phyloP scores from a whole-genome alignment of 2,329 filamentous ascomycete genomes.

The Cordyceps pruinosa region DNA sequence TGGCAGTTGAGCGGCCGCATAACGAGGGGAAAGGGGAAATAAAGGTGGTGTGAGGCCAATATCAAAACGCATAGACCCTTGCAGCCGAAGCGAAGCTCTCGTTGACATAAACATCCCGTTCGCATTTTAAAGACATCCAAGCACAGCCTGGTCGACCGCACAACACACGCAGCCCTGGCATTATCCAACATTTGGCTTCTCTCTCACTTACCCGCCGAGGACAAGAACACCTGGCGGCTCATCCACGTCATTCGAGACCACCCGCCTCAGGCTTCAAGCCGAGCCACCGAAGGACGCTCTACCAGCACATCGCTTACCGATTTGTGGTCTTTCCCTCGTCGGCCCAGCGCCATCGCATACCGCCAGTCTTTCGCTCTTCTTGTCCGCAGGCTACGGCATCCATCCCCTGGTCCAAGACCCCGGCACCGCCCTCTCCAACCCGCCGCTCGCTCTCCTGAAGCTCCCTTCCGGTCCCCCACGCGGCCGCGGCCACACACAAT shows the following conservation, averaged over 20 bases:
- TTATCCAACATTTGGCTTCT: no score
- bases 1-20: neutral
- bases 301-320: neutral
- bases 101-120: no score
- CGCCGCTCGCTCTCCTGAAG: neutral
- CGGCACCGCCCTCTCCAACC: neutral
- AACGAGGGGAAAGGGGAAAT: neutral
- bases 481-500: neutral
- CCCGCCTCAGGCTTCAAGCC: no score
- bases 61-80: neutral
- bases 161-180: neutral
- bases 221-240: no score
- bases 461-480: neutral
- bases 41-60: neutral
- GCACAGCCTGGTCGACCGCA: neutral
- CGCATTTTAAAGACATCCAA: no score
- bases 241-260: no score
- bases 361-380: neutral
- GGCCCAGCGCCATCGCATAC: neutral
- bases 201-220: no score
- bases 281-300: no score
- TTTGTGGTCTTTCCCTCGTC: neutral
- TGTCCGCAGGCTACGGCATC: conserved; percentile 1
- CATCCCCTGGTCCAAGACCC: conserved; percentile 1
- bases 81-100: neutral